phyloP scores from a whole-genome alignment of 257 asterid genomes.

The Salvia miltiorrhiza region DNA sequence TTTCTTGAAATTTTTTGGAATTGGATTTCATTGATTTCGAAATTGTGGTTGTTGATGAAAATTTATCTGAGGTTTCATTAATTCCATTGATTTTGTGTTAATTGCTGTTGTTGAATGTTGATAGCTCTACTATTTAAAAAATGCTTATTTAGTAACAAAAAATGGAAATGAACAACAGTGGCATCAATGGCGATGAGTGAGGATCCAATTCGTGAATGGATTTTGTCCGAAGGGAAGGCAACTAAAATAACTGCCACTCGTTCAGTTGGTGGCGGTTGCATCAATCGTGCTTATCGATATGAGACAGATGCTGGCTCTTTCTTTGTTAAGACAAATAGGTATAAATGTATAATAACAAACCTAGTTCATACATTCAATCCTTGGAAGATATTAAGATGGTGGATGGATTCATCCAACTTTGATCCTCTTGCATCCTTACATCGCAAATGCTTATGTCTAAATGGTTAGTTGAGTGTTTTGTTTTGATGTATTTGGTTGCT shows the following conservation, averaged over 20 bases:
- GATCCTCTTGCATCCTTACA: background rate
- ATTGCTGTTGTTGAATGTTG: background rate
- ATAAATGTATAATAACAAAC: background rate
- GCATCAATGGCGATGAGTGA: constrained; percentile 66
- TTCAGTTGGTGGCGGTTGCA: constrained; percentile 93
- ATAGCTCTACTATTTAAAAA: background rate
- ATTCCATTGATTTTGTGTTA: background rate
- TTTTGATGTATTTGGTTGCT: constrained; percentile 11
- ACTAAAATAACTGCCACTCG: constrained; percentile 69
- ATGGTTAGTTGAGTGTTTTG: constrained; percentile 4
- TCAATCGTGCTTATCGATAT: constrained; percentile 71
- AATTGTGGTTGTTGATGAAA: background rate
- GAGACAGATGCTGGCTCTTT: constrained; percentile 85
- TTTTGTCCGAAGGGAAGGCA: constrained; percentile 87
- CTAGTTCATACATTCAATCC: background rate
- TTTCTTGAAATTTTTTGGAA: background rate
- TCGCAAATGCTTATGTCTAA: no score
- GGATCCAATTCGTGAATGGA: constrained; percentile 90
- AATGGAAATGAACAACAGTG: constrained; percentile 41
- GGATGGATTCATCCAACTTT: background rate
- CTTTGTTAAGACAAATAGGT: constrained; percentile 92
- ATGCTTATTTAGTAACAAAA: background rate
- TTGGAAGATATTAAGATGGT: background rate
- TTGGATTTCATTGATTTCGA: background rate
- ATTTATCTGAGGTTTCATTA: no score